A percentile compares a stretch with the other conserved stretches of the same genome.
Conservation (phyloP, 1,139 yeast species). For the Geotrichum cucujoidarum region DNA sequence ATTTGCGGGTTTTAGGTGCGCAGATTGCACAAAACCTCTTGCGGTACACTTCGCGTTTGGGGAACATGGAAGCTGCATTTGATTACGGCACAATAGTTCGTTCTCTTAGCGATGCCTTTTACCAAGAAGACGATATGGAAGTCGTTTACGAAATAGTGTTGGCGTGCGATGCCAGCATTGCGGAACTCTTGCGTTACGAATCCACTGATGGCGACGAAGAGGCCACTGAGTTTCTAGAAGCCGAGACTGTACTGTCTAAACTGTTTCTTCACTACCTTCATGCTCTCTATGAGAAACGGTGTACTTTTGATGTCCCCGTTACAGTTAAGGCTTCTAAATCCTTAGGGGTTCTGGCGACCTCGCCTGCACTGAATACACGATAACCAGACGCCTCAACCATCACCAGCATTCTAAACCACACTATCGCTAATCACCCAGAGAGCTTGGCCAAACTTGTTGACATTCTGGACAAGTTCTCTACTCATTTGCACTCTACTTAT, state of each 20-base stretch:
- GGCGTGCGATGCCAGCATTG: conserved; percentile 21
- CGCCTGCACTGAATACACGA: conserved; percentile 1
- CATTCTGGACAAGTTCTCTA: conserved; percentile 10
- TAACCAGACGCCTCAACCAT: neutral
- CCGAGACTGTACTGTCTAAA: conserved; percentile 9
- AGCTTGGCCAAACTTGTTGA: conserved; percentile 4
- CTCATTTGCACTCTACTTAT: neutral
- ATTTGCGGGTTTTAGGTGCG: neutral
- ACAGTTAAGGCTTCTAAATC: conserved; percentile 23
- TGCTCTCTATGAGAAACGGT: conserved; percentile 2
- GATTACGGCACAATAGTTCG: conserved; percentile 4
- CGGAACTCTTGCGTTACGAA: conserved; percentile 1
- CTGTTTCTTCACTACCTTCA: conserved; percentile 14
- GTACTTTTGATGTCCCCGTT: conserved; percentile 10
- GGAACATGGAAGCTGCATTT: conserved; percentile 7
- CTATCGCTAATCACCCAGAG: neutral
- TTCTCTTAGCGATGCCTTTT: neutral
- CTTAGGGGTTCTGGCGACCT: conserved; percentile 23
- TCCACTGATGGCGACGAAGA: conserved; percentile 11
- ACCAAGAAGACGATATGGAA: conserved; percentile 10
- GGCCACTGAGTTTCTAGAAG: conserved; percentile 2
- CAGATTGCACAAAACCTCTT: conserved; percentile 1
- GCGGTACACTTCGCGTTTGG: conserved; percentile 1
- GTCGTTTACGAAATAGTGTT: conserved; percentile 21
- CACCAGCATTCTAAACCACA: conserved; percentile 4